Base-by-base conservation (phyloP, 805 yeast genomes). In the Ogataea ramenticola region DNA sequence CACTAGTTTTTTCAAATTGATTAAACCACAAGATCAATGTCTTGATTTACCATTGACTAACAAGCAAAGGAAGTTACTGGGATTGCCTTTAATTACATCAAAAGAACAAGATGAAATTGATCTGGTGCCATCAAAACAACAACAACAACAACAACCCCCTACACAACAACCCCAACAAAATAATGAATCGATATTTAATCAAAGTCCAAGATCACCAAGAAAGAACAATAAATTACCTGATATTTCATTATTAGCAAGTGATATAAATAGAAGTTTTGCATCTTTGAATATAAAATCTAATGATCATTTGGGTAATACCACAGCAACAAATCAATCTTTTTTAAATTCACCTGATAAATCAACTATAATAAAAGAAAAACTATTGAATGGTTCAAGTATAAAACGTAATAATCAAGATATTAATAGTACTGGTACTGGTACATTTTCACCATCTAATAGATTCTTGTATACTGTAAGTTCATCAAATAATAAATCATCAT, bases 1-100 rank as follows among this genome's bases (percentile, higher is more conserved):
- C 11, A 33, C 57, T 2, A 56, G 69, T 20, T 26, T 59, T 3
- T 46, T 63, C 34, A 57, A 54, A 37, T 49, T 73, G 15, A 21
- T 65, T 8, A 66, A 63, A 48, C 70, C 74, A 1, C 68, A 65
- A 46, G 80, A 76, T 49, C 72, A 70, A 50, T 75, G 80, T 49
- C 50, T 62, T 31, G 81, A 76, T 52, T 60, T 76, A 45, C 79
- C 79, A 3, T 64, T 76, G 46, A 70, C 63, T 10, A 64, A 61
- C 39, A 62, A 60, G 21, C 81, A 76, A 54, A 57, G 80, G 39
- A 56, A 59, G 34, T 55, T 76, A 15, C 58, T 76, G 33, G 80
- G 80, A 1, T 61, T 76, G 21, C 53, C 59, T 9, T 17, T 49
- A 3, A 34, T 53, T 14, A 39, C 29, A 11, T 37, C 40, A 4